Conservation (phyloP, 306 rosid species). For the Cucumis cinereus region DNA sequence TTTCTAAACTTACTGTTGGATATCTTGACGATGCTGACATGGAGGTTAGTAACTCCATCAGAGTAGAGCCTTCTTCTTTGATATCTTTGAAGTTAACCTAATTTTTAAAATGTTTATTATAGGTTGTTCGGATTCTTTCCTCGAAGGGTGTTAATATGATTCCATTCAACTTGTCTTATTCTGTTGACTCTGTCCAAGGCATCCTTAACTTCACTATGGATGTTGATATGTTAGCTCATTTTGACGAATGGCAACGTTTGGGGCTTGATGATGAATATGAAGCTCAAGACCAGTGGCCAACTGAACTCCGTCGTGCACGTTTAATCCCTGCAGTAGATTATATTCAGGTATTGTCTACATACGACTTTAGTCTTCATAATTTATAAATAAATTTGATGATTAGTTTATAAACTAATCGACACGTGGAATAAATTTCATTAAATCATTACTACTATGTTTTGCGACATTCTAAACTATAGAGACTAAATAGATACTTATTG, state of each 20-base stretch:
- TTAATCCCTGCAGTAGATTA: conserved; percentile 57
- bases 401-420: no score
- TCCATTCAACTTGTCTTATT: conserved; percentile 54
- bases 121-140: conserved; percentile 56
- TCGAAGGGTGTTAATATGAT: conserved; percentile 53
- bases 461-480: no score
- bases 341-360: conserved; percentile 31
- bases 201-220: conserved; percentile 72
- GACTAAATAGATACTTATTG: no score
- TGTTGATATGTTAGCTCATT: conserved; percentile 69
- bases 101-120: conserved; percentile 3
- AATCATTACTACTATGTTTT: no score
- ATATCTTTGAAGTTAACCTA: background rate
- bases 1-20: conserved; percentile 49
- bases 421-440: no score
- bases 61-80: background rate
- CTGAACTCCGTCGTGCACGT: conserved; percentile 44
- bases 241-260: conserved; percentile 67
- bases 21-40: conserved; percentile 65
- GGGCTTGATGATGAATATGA: conserved; percentile 52
- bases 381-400: no score
- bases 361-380: no score
- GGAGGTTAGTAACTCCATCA: conserved; percentile 34
- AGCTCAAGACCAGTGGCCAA: conserved; percentile 79
- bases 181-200: conserved; percentile 57